These are phyloP conservation scores for Aquanectria penicillioides DNA, from an alignment of 2,329 filamentous ascomycete genomes.

Conservation along the genomic window DNA sequence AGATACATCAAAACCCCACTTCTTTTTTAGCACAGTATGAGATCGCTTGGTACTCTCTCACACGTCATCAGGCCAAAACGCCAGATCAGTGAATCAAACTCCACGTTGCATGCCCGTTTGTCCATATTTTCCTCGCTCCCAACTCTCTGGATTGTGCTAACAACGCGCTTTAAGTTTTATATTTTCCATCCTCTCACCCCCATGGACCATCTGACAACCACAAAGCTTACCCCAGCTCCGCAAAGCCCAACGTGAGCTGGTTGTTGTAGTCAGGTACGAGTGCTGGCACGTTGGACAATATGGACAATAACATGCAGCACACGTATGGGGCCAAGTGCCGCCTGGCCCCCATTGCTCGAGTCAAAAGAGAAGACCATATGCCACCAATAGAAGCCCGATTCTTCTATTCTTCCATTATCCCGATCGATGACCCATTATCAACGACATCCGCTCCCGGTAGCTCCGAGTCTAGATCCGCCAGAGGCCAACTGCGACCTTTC, in stretches of 20 bases:
- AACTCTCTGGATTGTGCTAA: constrained; percentile 11
- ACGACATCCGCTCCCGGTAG: constrained; percentile 63
- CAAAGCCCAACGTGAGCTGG: constrained; percentile 26
- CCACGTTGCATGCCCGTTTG: neutral
- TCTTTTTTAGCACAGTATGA: constrained; percentile 17
- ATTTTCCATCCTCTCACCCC: constrained; percentile 17
- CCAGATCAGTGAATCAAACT: constrained; percentile 21
- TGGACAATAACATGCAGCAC: constrained; percentile 51
- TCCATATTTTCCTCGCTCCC: neutral
- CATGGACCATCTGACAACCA: constrained; percentile 32
- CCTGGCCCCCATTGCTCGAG: constrained; percentile 57
- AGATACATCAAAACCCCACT: neutral
- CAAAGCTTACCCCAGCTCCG: constrained; percentile 24
- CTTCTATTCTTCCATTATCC: constrained; percentile 84
- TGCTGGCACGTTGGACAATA: constrained; percentile 30
- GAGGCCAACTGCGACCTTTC: constrained; percentile 78
- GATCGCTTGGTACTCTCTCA: constrained; percentile 12
- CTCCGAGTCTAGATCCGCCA: constrained; percentile 62
- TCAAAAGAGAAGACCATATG: constrained; percentile 55
- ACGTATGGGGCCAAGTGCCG: constrained; percentile 70
- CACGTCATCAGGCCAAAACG: constrained; percentile 21
- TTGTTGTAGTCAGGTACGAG: constrained; percentile 21
- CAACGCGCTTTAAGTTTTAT: constrained; percentile 1
- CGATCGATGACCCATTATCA: constrained; percentile 90
- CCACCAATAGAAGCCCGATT: constrained; percentile 77